These are phyloP conservation scores for Russula vinacea DNA, from an alignment of 768 basidiomycete genomes.

Conservation along the genomic window DNA sequence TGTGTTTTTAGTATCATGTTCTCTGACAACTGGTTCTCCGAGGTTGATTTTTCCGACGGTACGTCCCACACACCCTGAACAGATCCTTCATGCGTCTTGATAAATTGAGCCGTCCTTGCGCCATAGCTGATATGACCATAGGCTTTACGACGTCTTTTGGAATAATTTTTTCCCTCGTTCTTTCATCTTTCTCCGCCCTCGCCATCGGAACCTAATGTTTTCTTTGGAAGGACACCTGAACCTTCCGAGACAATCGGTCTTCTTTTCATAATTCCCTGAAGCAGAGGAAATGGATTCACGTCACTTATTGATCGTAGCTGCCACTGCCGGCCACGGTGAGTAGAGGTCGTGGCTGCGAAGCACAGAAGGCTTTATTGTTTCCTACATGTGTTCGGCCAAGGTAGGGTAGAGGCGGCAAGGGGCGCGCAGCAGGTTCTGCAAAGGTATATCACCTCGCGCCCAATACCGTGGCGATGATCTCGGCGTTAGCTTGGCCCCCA, in stretches of 20 bases:
- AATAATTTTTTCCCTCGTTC: background rate
- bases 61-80: background rate
- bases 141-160: background rate
- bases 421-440: background rate
- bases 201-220: background rate
- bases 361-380: background rate
- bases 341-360: slow-evolving; percentile 1
- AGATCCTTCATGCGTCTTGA: background rate
- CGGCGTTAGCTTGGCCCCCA: slow-evolving; percentile 12
- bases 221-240: background rate
- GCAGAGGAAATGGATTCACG: background rate
- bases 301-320: background rate
- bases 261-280: slow-evolving; percentile 1
- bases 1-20: background rate
- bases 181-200: too few relatives aligned
- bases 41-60: background rate
- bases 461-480: slow-evolving; percentile 10
- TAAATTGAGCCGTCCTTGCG: background rate
- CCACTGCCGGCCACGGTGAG: background rate
- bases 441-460: background rate
- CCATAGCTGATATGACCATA: background rate
- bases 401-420: background rate
- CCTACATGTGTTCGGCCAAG: background rate
- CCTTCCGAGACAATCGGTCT: background rate
- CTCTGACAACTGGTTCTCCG: slow-evolving; percentile 3